These are phyloP conservation scores for Evernia prunastri DNA, from an alignment of 495 filamentous ascomycete species.

Conservation along the genomic window DNA sequence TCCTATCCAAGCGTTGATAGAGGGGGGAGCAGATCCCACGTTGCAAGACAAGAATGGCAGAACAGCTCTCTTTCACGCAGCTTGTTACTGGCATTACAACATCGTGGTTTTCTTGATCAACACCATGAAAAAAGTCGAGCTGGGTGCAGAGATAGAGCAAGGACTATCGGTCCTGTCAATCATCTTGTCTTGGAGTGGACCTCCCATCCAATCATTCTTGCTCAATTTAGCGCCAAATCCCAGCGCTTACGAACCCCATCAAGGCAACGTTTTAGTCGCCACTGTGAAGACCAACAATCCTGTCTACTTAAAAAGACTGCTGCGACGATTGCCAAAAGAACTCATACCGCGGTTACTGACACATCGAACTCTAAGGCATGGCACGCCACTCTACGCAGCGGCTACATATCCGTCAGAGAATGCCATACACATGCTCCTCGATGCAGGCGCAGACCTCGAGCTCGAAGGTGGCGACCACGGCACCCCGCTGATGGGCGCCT, in stretches of 20 bases:
- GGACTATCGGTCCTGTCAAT: neutral
- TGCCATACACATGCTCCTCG: slow-evolving; percentile 11
- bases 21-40: neutral
- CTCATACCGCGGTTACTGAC: neutral
- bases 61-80: slow-evolving; percentile 7
- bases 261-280: neutral
- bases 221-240: neutral
- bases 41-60: neutral
- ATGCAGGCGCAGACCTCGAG: slow-evolving; percentile 19
- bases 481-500: slow-evolving; percentile 24
- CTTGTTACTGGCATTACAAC: neutral
- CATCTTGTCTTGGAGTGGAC: neutral
- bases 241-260: neutral
- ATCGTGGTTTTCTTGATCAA: neutral
- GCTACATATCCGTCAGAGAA: neutral
- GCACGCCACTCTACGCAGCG: slow-evolving; percentile 17
- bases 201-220: neutral
- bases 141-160: neutral
- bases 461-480: slow-evolving; percentile 19
- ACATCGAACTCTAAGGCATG: neutral
- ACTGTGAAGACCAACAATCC: neutral
- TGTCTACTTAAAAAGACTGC: neutral
- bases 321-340: slow-evolving; percentile 5
- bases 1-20: neutral
- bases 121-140: neutral